Base-by-base conservation (phyloP, 1,139 yeast species). In the Yamadazyma conglobata region DNA sequence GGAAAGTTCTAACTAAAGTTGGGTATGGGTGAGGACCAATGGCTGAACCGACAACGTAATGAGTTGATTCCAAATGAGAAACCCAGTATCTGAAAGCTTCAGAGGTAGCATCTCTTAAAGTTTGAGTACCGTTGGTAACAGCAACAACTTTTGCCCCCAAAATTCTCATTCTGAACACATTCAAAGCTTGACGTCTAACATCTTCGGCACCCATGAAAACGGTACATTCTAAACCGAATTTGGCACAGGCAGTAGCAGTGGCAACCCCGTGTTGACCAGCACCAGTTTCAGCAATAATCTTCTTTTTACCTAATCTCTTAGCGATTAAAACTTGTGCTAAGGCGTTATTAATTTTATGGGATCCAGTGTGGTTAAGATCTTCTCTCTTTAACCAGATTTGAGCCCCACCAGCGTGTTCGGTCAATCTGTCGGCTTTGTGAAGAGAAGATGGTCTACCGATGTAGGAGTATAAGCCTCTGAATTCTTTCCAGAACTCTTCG, bases 261-360 rank as follows among this genome's bases (percentile, higher is more conserved):
- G 99, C 99, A 25, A 91, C 99, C 66, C 99, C 99, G 56, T 91
- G 99, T 68, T 91, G 99, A 42, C 99, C 99, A 33, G 99, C 99
- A 60, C 99, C 99, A 26, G 99, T 91, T 66, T 91, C 99, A 26
- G 99, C 99, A 56, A 91, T 91, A 40, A 91, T 77, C 48, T 84
- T 79, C 39, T 68, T 79, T 68, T 91, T 91, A 29, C 98, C 98
- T 46, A 93, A 70, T 58, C 98, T 76, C 58, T 74, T 85, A 21
- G 98, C 98, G 46, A 91, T 71, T 39, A 91, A 70, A 15, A 87
- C 91, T 67, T 91, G 99, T 13, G 96, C 96, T 42, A 91, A 64
- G 15, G 98, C 97, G 51, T 91, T 91, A 62, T 91, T 91, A 56
- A 91, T 91, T 64, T 91, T 91, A 65, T 91, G 99, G 23, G 95